Percentiles rank a stretch among this genome's conserved stretches.
These are phyloP conservation scores for Saccharomycopsis selenospora DNA, from an alignment of 805 yeast species.

Conservation along the genomic window DNA sequence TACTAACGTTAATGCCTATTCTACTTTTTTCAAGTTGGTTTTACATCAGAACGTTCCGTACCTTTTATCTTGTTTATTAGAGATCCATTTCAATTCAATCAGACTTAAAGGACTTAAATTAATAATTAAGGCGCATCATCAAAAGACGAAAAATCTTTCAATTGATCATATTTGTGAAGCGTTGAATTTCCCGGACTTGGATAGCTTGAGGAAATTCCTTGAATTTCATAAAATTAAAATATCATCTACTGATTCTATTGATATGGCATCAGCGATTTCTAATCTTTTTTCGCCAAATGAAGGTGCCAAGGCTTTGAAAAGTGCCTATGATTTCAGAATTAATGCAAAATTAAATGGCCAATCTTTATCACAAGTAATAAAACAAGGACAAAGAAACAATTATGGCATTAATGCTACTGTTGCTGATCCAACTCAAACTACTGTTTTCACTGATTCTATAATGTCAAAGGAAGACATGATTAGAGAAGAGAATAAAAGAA, in stretches of 20 bases:
- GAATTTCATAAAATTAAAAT: constrained; percentile 55
- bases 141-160: constrained; percentile 60
- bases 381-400: constrained; percentile 29
- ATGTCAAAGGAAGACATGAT: not conserved
- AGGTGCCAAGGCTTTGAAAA: constrained; percentile 38
- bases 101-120: constrained; percentile 66
- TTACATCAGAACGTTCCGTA: constrained; percentile 48
- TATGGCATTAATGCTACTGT: too few species aligned
- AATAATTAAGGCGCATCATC: constrained; percentile 59
- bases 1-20: constrained; percentile 47
- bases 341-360: constrained; percentile 33
- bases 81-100: constrained; percentile 72
- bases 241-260: constrained; percentile 32
- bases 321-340: constrained; percentile 38
- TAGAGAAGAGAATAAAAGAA: constrained; percentile 14
- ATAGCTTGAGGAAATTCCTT: constrained; percentile 50
- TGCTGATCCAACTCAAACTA: too few species aligned
- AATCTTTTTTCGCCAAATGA: constrained; percentile 25
- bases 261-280: constrained; percentile 34
- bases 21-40: constrained; percentile 54
- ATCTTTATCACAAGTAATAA: constrained; percentile 32
- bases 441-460: constrained; percentile 12
- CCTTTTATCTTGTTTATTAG: constrained; percentile 65
- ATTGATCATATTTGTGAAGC: constrained; percentile 38
- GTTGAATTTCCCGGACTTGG: constrained; percentile 61